These are phyloP conservation scores for Solanum clarkiae DNA, from an alignment of 257 asterid species.

Conservation along the genomic window DNA sequence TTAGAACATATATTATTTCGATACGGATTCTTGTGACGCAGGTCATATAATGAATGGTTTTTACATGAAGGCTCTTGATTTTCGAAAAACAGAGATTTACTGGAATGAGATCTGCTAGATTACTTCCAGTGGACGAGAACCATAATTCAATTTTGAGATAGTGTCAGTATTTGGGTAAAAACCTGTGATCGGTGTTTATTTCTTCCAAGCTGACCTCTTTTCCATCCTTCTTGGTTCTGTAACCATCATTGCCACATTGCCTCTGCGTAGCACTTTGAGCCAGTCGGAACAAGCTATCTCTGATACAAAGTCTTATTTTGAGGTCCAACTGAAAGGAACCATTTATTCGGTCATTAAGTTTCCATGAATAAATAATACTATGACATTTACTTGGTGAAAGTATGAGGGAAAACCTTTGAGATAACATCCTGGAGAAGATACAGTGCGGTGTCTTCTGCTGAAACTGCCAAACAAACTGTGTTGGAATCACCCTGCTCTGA, in stretches of 20 bases:
- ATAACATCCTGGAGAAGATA: slow-evolving; percentile 70
- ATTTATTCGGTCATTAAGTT: not conserved
- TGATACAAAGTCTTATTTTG: slow-evolving; percentile 51
- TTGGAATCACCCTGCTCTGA: slow-evolving; percentile 40
- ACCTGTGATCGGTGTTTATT: slow-evolving; percentile 45
- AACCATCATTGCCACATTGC: slow-evolving; percentile 40
- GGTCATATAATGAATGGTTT: not conserved
- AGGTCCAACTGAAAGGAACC: slow-evolving; percentile 56
- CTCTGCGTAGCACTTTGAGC: slow-evolving; percentile 69
- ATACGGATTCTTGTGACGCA: not conserved
- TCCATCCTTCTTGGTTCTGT: slow-evolving; percentile 29
- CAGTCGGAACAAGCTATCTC: slow-evolving; percentile 81
- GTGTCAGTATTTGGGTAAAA: slow-evolving; percentile 5
- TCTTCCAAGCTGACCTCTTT: slow-evolving; percentile 38
- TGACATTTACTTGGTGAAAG: not conserved
- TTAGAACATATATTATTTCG: not conserved
- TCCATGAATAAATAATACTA: not conserved
- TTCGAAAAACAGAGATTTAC: not conserved
- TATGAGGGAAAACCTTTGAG: slow-evolving; percentile 32
- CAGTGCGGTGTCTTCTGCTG: slow-evolving; percentile 60
- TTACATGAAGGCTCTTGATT: not conserved
- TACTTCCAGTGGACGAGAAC: not conserved
- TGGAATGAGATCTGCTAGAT: not conserved
- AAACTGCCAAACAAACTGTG: slow-evolving; percentile 19
- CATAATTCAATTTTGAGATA: not conserved